These are phyloP conservation scores for Physcomitrium patens DNA, from an alignment of 225 moss, liverwort and hornwort species.

Conservation along the genomic window DNA sequence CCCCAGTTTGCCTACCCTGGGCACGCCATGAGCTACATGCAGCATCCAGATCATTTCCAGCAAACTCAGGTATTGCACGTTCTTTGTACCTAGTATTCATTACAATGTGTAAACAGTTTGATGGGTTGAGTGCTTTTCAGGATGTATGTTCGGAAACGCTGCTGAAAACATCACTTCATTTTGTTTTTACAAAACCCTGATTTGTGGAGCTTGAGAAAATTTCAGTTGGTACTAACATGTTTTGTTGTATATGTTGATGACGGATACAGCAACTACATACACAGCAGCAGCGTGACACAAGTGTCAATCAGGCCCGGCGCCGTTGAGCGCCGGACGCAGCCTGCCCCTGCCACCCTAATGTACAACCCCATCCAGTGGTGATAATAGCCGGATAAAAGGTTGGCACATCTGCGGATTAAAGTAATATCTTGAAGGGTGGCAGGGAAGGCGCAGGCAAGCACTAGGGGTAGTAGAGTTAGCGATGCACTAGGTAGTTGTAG, in stretches of 20 bases:
- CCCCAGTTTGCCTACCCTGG: constrained; percentile 90
- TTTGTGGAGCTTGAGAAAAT: not conserved
- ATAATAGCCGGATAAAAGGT: constrained; percentile 29
- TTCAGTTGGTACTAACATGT: constrained; percentile 23
- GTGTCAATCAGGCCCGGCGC: constrained; percentile 92
- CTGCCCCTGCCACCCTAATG: constrained; percentile 85
- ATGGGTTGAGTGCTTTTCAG: not conserved
- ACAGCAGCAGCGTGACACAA: constrained; percentile 88
- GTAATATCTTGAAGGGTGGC: constrained; percentile 49
- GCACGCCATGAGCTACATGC: constrained; percentile 84
- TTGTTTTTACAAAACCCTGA: not conserved
- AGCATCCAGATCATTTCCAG: constrained; percentile 86
- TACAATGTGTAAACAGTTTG: not conserved
- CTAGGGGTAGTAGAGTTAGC: constrained; percentile 50
- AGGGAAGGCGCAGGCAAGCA: constrained; percentile 83
- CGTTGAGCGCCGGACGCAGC: constrained; percentile 92
- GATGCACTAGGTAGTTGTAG: constrained; percentile 32
- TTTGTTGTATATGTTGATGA: constrained; percentile 21
- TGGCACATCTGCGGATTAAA: constrained; percentile 49
- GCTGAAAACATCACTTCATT: not conserved
- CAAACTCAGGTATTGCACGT: constrained; percentile 78
- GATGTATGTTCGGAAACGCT: not conserved
- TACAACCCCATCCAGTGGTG: constrained; percentile 38
- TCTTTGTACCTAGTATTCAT: not conserved
- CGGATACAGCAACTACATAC: constrained; percentile 69